Base-by-base conservation (phyloP, 1,284 basidiomycete genomes). In the Sporisorium scitamineum region DNA sequence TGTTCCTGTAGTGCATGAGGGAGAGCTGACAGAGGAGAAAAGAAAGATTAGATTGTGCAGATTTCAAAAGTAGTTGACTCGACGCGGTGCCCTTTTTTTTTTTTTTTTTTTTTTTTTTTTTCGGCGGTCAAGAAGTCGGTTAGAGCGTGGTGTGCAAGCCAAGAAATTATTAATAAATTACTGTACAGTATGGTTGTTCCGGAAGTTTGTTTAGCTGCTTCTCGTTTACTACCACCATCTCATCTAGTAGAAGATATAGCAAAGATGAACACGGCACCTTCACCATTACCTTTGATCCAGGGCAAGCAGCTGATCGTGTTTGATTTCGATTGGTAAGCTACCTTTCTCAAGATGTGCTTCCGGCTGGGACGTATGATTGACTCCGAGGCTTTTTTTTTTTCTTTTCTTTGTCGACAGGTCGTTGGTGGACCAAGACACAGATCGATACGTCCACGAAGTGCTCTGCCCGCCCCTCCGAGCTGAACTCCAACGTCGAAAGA, bases 371-470 rank as follows among this genome's bases (percentile, higher is more conserved):
- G n/a, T n/a, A n/a, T n/a, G n/a, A n/a, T n/a, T n/a, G n/a, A n/a
- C n/a, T n/a, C n/a, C n/a, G 18, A 2, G 34, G 27, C 42, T 24
- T 20, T 22, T 18, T 32, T 10, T 53, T 4, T 3, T 34, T 22
- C 13, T 27, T 39, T 16, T 34, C 51, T 22, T 16, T 4, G 8
- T 16, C 5, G 2, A 22, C 47, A 80, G 79, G 79, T 82, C 83
- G 10, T 59, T 85, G 34, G 92, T 92, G 61, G 96, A 99, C 87
- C 95, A 98, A 87, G 97, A 99, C 87, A 93, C 95, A 4, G 97
- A 99, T 87, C 90, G 95, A 87, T 99, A 93, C 91, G 89, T 97
- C 62, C 93, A 97, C 82, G 96, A 99, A 85, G 93, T 95, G 54
- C 90, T 97, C 37, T 92, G 91, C 3, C 93, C 93, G 2, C 90